These are phyloP conservation scores for Plantago ovata DNA, from an alignment of 257 asterid genomes.

Conservation along the genomic window DNA sequence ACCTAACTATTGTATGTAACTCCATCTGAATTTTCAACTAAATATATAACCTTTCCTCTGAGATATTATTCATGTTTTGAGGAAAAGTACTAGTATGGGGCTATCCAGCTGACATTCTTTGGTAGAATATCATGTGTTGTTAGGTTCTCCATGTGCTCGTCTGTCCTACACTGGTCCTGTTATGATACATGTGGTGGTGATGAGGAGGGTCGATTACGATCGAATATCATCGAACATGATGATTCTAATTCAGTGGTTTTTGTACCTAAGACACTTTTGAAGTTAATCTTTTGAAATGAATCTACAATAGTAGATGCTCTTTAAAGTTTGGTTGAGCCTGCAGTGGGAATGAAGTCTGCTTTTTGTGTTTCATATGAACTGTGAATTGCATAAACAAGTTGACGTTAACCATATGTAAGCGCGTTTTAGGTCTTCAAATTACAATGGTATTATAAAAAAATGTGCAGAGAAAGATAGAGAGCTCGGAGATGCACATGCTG, in stretches of 20 bases:
- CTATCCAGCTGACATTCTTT: conserved; percentile 2
- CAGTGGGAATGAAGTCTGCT: conserved; percentile 10
- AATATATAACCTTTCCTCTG: conserved; percentile 12
- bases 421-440: conserved; percentile 13
- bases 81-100: conserved; percentile 1
- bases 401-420: not conserved
- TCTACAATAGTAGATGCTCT: conserved; percentile 12
- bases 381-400: not conserved
- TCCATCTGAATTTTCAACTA: not conserved
- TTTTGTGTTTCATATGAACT: conserved; percentile 4
- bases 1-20: no score
- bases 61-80: not conserved
- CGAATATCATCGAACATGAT: no score
- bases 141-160: conserved; percentile 10
- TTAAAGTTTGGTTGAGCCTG: conserved; percentile 16
- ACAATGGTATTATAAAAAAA: conserved; percentile 22
- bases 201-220: no score
- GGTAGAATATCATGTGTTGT: not conserved
- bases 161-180: conserved; percentile 2
- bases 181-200: not conserved
- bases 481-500: conserved; percentile 69
- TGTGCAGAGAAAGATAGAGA: conserved; percentile 77
- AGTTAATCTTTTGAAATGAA: conserved; percentile 4
- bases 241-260: conserved; percentile 1
- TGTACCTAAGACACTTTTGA: not conserved